phyloP scores from a whole-genome alignment of 805 yeast genomes.

The Debaryomyces hansenii region DNA sequence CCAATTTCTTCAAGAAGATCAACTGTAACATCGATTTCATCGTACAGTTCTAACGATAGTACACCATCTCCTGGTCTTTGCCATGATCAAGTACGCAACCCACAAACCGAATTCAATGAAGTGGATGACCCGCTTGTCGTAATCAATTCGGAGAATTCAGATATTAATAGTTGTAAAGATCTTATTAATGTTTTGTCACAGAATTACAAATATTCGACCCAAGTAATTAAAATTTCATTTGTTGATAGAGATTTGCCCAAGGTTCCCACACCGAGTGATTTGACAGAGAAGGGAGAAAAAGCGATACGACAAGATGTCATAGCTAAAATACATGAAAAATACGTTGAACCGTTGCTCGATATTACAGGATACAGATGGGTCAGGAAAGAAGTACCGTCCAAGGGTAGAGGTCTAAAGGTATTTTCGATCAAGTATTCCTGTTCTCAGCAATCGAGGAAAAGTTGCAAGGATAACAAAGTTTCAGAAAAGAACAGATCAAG shows the following conservation, averaged over 20 bases:
- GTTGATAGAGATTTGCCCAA: conserved; percentile 5
- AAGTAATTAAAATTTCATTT: conserved; percentile 4
- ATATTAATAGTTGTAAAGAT: conserved; percentile 1
- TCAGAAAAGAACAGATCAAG: conserved; percentile 5
- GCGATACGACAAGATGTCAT: conserved; percentile 6
- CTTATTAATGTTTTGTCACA: conserved; percentile 5
- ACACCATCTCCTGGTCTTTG: not conserved
- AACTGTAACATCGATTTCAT: conserved; percentile 4
- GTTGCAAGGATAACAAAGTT: not conserved
- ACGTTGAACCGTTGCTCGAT: conserved; percentile 15
- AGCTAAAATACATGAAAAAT: conserved; percentile 12
- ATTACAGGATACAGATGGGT: conserved; percentile 17
- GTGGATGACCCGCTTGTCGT: too few species aligned
- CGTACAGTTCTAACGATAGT: conserved; percentile 2
- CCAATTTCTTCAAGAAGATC: conserved; percentile 6
- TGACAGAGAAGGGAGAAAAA: not conserved
- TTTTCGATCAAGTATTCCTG: conserved; percentile 16
- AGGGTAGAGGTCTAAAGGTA: conserved; percentile 16
- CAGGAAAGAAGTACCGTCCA: conserved; percentile 16
- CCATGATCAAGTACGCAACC: not conserved
- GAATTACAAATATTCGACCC: conserved; percentile 1
- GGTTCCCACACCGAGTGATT: not conserved
- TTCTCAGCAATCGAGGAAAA: conserved; percentile 13
- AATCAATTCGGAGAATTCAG: not conserved
- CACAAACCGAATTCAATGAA: too few species aligned